A percentile compares a stretch with the other conserved stretches of the same genome.
These are phyloP conservation scores for Coemansia sp. DNA, from an alignment of 192 early-diverging fungal species.

Conservation along the genomic window DNA sequence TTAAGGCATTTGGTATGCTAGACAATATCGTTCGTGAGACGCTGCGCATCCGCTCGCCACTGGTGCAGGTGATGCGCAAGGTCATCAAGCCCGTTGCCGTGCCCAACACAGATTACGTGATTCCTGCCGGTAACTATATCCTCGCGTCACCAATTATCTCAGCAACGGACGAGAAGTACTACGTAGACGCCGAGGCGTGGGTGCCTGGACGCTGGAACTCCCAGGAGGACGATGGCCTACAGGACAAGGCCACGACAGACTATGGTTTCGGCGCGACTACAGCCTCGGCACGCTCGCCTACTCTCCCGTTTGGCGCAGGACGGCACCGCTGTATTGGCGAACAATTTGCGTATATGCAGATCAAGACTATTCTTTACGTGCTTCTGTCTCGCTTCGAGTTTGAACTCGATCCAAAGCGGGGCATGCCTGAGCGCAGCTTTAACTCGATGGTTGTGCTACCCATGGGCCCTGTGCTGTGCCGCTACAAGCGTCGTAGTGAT, in stretches of 20 bases:
- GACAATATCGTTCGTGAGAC: constrained; percentile 89
- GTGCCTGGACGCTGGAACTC: constrained; percentile 76
- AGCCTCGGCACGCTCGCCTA: constrained; percentile 71
- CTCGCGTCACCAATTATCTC: constrained; percentile 80
- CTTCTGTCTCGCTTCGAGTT: constrained; percentile 80
- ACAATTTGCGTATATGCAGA: constrained; percentile 91
- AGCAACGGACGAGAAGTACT: constrained; percentile 76
- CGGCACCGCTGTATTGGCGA: constrained; percentile 99
- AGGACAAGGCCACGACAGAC: constrained; percentile 61
- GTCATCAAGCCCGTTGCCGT: constrained; percentile 70
- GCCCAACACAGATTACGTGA: constrained; percentile 76
- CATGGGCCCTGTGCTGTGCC: constrained; percentile 57
- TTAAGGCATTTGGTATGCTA: constrained; percentile 73
- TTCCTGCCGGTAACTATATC: constrained; percentile 89
- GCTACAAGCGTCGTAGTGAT: constrained; percentile 47
- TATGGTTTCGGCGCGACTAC: constrained; percentile 74
- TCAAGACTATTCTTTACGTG: constrained; percentile 87
- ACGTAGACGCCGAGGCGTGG: constrained; percentile 77
- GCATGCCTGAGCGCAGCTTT: constrained; percentile 82
- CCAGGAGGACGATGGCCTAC: constrained; percentile 57
- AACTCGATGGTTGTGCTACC: constrained; percentile 93
- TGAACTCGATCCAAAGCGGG: constrained; percentile 60
- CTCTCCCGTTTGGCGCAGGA: constrained; percentile 96
- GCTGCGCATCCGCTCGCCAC: constrained; percentile 90
- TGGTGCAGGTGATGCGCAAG: constrained; percentile 92